Base-by-base conservation (phyloP, 805 yeast species). In the Spathaspora girioi region DNA sequence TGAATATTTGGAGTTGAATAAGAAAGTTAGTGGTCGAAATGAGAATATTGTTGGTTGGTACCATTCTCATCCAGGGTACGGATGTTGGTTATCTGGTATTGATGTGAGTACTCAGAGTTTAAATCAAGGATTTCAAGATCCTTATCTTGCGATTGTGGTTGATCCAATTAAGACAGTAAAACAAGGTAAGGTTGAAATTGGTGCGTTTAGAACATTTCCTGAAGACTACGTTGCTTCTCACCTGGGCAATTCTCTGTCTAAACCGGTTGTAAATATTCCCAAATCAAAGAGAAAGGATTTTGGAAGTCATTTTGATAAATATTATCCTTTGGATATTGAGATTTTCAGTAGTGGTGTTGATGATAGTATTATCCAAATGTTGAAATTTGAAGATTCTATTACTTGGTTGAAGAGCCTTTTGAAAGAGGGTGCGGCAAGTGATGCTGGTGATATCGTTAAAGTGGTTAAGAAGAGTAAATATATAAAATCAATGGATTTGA, bases 51-150 rank as follows among this genome's bases (percentile, higher is more conserved):
- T 94, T 14, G 99, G 99, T 9, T 93, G 99, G 99, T 93, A 94
- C 68, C 98, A 77, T 67, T 90, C 93, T 5, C 99, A 93, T 67
- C 99, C 99, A 0, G 97, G 97, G 0, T 93, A 91, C 66, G 97
- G 97, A 15, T 92, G 97, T 66, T 93, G 97, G 97, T 69, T 93
- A 43, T 85, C 94, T 50, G 96, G 94, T 3, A 90, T 93, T 40
- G 98, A 93, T 68, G 96, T 94, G 32, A 84, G 88, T 44, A 93
- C 98, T 0, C 98, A 93, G 64, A 68, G 75, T 19, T 77, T 90
- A 63, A 90, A 92, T 60, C 97, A 91, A 68, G 82, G 80, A 51
- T 90, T 84, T 63, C 97, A 91, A 65, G 97, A 91, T 60, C 97
- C 97, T 1, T 91, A 88, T 62, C 73, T 91, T 52, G 97, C 97